Evolutionary conservation across 176 grass and related monocot species (phyloP).

Genomic region (Oryza glumipatula): DNA sequence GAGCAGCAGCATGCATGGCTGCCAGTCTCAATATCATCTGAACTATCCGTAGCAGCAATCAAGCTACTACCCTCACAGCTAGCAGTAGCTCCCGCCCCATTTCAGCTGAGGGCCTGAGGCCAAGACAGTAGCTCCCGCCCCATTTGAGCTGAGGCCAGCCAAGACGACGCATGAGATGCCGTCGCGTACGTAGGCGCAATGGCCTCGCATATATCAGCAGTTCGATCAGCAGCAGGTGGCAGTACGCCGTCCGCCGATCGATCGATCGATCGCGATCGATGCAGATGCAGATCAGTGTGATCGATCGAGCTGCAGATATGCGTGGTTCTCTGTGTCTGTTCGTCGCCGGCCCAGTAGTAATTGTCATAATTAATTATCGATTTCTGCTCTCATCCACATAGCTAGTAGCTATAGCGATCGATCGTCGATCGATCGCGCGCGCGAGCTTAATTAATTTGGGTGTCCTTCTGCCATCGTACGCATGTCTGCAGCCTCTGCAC

Average conservation of each 20-base stretch:
- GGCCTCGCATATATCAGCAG: neutral
- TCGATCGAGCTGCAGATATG: neutral
- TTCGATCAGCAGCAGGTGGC: neutral
- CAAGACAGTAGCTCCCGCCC: no score
- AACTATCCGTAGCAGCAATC: neutral
- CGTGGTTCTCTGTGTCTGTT: neutral
- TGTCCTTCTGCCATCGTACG: neutral
- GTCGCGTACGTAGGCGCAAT: neutral
- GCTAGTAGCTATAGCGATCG: neutral
- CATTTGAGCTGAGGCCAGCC: neutral
- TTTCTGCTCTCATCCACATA: neutral
- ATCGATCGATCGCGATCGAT: neutral
- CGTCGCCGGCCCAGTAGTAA: neutral
- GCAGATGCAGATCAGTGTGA: no score
- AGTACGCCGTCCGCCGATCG: neutral
- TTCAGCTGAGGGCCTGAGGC: neutral
- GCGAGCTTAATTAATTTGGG: slow-evolving; percentile 4
- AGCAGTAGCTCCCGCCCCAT: neutral
- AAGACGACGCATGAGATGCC: neutral
- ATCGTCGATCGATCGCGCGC: neutral
- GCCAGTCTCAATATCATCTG: slow-evolving; percentile 14
- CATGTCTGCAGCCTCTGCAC: neutral
- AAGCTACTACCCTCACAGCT: neutral
- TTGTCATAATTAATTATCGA: slow-evolving; percentile 6
- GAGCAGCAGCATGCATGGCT: neutral